These are phyloP conservation scores for Penicillium paradoxum DNA, from an alignment of 495 filamentous ascomycete species.

Conservation along the genomic window DNA sequence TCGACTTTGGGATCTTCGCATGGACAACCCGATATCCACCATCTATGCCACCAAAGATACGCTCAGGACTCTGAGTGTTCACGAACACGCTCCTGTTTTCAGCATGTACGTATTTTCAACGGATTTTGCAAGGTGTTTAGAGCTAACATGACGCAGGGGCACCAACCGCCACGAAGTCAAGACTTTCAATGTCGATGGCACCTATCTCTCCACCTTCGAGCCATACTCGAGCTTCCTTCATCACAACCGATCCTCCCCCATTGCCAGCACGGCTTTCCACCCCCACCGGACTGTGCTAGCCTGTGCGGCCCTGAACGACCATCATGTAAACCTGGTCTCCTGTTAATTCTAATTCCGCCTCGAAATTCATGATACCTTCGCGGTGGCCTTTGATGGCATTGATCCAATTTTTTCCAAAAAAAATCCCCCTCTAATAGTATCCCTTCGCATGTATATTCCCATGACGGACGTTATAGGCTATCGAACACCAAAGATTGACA, in stretches of 20 bases:
- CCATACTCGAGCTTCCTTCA: slow-evolving; percentile 86
- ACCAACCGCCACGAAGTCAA: slow-evolving; percentile 84
- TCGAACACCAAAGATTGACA: neutral
- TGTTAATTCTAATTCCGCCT: slow-evolving; percentile 29
- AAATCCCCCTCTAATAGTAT: no score
- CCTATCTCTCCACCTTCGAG: slow-evolving; percentile 70
- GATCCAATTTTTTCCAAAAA: neutral
- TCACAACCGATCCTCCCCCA: slow-evolving; percentile 68
- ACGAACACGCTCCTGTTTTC: slow-evolving; percentile 96
- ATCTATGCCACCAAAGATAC: slow-evolving; percentile 73
- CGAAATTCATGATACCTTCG: slow-evolving; percentile 1
- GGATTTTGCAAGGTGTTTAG: neutral
- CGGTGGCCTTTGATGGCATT: neutral
- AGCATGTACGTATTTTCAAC: slow-evolving; percentile 67
- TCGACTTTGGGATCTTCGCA: slow-evolving; percentile 92
- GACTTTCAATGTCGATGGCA: slow-evolving; percentile 81
- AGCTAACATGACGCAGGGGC: slow-evolving; percentile 53
- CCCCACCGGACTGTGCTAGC: slow-evolving; percentile 91
- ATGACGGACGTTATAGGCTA: no score
- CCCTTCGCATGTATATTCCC: no score
- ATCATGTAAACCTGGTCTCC: slow-evolving; percentile 44
- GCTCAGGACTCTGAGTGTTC: slow-evolving; percentile 79
- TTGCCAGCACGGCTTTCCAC: slow-evolving; percentile 89
- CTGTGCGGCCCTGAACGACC: slow-evolving; percentile 57
- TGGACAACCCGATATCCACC: slow-evolving; percentile 66